Evolutionary conservation across 805 yeast species (phyloP).

Genomic region (Saturnispora mendoncae): DNA sequence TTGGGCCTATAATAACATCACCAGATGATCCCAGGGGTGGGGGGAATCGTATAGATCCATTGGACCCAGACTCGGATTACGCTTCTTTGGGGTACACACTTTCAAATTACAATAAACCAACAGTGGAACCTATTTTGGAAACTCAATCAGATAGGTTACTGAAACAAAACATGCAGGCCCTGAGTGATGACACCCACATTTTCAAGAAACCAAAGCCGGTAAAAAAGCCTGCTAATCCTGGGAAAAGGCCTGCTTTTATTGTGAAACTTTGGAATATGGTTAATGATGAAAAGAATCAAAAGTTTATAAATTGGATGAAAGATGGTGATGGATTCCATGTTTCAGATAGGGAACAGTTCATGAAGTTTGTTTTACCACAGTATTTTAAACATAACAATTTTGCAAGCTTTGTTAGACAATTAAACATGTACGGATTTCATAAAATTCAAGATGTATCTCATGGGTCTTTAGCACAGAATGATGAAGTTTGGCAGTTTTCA

Average conservation of each 20-base stretch:
- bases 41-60: background rate
- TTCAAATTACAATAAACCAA: slow-evolving; percentile 5
- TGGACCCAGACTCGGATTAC: slow-evolving; percentile 6
- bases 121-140: slow-evolving; percentile 1
- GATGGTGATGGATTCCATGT: slow-evolving; percentile 86
- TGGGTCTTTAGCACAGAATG: slow-evolving; percentile 57
- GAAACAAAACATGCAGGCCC: slow-evolving; percentile 1
- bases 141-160: slow-evolving; percentile 3
- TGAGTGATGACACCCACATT: background rate
- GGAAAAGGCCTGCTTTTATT: slow-evolving; percentile 81
- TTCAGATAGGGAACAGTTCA: slow-evolving; percentile 73
- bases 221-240: slow-evolving; percentile 15
- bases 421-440: slow-evolving; percentile 99
- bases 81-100: slow-evolving; percentile 6
- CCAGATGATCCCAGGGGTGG: slow-evolving; percentile 3
- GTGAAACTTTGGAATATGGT: slow-evolving; percentile 94
- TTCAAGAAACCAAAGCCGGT: slow-evolving; percentile 23
- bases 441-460: slow-evolving; percentile 87
- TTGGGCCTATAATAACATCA: slow-evolving; percentile 8
- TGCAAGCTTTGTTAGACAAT: slow-evolving; percentile 90
- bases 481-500: slow-evolving; percentile 84
- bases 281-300: slow-evolving; percentile 62
- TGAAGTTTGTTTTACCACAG: slow-evolving; percentile 75
- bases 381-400: slow-evolving; percentile 94
- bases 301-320: slow-evolving; percentile 73